These are phyloP conservation scores for Mortierella alpina DNA, from an alignment of 192 early-diverging fungal species.

Conservation along the genomic window DNA sequence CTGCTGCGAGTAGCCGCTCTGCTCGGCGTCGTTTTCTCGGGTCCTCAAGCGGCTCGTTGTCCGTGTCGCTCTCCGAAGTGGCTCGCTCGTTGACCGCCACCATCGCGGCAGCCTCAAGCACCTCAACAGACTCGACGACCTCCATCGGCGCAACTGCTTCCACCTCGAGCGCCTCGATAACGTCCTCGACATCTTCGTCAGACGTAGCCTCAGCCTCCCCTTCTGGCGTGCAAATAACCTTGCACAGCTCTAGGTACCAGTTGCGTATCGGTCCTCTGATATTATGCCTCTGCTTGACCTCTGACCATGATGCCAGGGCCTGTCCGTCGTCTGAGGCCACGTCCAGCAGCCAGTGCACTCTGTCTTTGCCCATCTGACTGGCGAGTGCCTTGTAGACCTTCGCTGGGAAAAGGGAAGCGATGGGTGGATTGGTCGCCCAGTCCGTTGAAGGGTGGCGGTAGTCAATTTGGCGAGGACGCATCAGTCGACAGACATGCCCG, in stretches of 20 bases:
- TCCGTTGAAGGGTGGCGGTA: neutral
- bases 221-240: neutral
- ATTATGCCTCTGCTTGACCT: neutral
- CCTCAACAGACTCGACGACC: no score
- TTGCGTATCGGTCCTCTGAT: neutral
- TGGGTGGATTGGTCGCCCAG: neutral
- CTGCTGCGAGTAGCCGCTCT: no score
- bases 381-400: neutral
- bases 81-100: no score
- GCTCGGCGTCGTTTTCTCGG: no score
- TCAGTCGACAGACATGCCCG: conserved; percentile 13
- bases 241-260: neutral
- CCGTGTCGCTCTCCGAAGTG: no score
- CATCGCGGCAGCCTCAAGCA: no score
- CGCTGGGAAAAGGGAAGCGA: conserved; percentile 1
- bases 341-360: neutral
- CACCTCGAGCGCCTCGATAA: no score
- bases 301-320: neutral
- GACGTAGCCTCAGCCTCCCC: no score
- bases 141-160: no score
- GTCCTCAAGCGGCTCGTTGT: no score
- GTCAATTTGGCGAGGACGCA: neutral
- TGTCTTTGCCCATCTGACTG: neutral
- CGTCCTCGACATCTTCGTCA: no score
- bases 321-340: neutral